Percentiles rank a stretch among this genome's conserved stretches.
Evolutionary conservation across 164 flowering plant species (phyloP).

Genomic region (Magnolia sinica): DNA sequence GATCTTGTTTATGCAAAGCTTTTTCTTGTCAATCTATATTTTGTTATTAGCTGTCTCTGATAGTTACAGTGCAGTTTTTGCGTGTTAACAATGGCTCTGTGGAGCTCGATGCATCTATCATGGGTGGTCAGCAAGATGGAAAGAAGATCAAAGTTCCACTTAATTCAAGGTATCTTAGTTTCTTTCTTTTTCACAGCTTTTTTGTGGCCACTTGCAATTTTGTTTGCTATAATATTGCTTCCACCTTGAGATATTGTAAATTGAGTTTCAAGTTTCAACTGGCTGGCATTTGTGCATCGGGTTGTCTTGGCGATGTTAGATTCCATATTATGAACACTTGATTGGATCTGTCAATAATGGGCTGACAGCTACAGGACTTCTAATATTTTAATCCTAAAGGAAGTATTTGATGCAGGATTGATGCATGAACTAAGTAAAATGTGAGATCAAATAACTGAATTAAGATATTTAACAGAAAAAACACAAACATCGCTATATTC

Average conservation of each 20-base stretch:
- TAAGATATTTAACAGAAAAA: too few relatives aligned
- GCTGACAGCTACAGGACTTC: too few relatives aligned
- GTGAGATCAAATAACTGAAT: too few relatives aligned
- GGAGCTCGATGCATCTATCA: conserved; percentile 84
- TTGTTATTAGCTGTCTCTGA: conserved; percentile 31
- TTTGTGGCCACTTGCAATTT: neutral
- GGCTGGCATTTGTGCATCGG: neutral
- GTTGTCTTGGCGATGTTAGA: neutral
- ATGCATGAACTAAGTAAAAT: too few relatives aligned
- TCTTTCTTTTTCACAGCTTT: neutral
- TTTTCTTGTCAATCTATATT: conserved; percentile 3
- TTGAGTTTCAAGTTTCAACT: neutral
- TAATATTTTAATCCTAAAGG: too few relatives aligned
- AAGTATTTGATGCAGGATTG: too few relatives aligned
- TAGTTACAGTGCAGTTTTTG: conserved; percentile 57
- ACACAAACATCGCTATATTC: too few relatives aligned
- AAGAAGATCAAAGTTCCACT: conserved; percentile 93
- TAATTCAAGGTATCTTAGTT: conserved; percentile 69
- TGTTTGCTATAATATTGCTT: neutral
- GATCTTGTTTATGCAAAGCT: neutral
- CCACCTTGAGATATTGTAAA: neutral
- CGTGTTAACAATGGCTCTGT: conserved; percentile 81
- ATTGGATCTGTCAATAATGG: neutral
- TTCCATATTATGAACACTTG: neutral
- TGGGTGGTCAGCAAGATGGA: conserved; percentile 86